A percentile compares a stretch with the other conserved stretches of the same genome.
Evolutionary conservation across 2,329 filamentous ascomycete species (phyloP).

Genomic region (Verticillium dahliae): DNA sequence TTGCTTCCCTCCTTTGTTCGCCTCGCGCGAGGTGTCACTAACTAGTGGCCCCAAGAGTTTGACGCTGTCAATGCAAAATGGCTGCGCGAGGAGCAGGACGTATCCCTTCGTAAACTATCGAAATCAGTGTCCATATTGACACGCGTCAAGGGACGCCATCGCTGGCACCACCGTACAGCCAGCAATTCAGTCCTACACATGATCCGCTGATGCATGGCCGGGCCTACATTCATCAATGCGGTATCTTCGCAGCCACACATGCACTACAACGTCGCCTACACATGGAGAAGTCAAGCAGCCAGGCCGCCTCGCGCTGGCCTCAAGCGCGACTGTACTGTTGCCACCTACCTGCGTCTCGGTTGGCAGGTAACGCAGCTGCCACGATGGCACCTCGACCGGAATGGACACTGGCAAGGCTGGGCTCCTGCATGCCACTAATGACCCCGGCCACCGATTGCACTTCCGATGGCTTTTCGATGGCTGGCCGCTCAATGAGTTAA

Average conservation of each 20-base stretch:
- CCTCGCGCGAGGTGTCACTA: background rate
- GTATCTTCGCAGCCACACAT: background rate
- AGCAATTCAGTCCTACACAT: background rate
- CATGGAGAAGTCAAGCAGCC: background rate
- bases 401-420: background rate
- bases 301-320: background rate
- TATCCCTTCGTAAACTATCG: background rate
- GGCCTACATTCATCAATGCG: background rate
- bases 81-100: background rate
- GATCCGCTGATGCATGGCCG: background rate
- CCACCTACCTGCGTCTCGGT: too few species aligned
- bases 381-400: background rate
- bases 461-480: background rate
- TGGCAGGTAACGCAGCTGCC: too few species aligned
- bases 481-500: background rate
- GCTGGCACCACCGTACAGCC: background rate
- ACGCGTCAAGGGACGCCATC: background rate
- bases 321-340: background rate
- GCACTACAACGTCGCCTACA: background rate
- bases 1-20: background rate
- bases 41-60: background rate
- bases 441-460: background rate
- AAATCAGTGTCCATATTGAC: background rate
- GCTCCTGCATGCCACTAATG: background rate
- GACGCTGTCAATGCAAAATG: background rate